Conservation (phyloP, 768 basidiomycete genomes). For the Pholiota molesta region DNA sequence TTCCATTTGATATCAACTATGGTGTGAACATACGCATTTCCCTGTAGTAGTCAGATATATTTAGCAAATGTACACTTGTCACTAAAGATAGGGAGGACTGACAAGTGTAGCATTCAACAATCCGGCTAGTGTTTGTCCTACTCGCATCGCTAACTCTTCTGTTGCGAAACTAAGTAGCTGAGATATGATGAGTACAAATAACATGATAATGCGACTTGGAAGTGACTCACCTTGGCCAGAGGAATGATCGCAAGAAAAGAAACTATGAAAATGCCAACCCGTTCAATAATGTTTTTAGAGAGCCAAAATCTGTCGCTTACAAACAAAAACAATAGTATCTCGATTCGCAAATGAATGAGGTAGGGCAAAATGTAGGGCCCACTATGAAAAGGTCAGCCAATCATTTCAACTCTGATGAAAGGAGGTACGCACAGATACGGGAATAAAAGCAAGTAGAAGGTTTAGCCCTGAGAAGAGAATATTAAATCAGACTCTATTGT, state of each 20-base stretch:
- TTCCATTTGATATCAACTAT: conserved; percentile 11
- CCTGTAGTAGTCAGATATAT: conserved; percentile 32
- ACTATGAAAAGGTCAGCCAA: conserved; percentile 42
- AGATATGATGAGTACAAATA: not conserved
- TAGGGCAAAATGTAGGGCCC: conserved; percentile 70
- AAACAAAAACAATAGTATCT: conserved; percentile 72
- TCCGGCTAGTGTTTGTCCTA: conserved; percentile 84
- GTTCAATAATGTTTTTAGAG: not conserved
- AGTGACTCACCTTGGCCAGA: conserved; percentile 64
- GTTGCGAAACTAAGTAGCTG: conserved; percentile 84
- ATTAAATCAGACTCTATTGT: not conserved
- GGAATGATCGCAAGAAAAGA: conserved; percentile 85
- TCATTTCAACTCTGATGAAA: not conserved
- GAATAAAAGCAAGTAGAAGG: conserved; percentile 70
- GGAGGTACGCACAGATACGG: conserved; percentile 55
- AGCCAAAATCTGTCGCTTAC: conserved; percentile 43
- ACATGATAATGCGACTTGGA: not conserved
- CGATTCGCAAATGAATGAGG: conserved; percentile 35
- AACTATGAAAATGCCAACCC: conserved; percentile 40
- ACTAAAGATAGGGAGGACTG: conserved; percentile 21
- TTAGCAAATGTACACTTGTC: not conserved
- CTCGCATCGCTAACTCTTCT: conserved; percentile 79
- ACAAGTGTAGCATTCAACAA: conserved; percentile 86
- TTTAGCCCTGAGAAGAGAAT: conserved; percentile 56
- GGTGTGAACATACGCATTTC: conserved; percentile 45